Percentiles rank a stretch among this genome's conserved stretches.
phyloP scores from a whole-genome alignment of 345 rosid species.

The Bruguiera sexangula region DNA sequence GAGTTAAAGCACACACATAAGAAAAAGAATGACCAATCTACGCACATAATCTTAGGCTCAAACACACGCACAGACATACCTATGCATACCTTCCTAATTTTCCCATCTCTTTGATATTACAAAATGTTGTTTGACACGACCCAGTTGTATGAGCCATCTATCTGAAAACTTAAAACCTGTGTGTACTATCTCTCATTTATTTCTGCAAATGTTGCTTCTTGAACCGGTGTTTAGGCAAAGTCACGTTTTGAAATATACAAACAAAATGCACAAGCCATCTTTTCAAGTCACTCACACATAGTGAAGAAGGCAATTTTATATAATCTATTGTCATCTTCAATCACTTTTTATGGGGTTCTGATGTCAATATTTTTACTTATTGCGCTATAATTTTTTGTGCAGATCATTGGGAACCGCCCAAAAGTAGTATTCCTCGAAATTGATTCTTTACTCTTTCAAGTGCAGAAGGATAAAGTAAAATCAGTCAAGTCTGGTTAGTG shows the following conservation, averaged over 20 bases:
- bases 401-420: slow-evolving; percentile 75
- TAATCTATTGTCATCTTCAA: background rate
- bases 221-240: slow-evolving; percentile 48
- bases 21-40: slow-evolving; percentile 47
- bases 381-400: slow-evolving; percentile 20
- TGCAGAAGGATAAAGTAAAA: slow-evolving; percentile 41
- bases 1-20: slow-evolving; percentile 77
- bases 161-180: background rate
- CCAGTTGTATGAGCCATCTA: background rate
- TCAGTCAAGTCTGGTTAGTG: slow-evolving; percentile 27
- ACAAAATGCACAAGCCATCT: slow-evolving; percentile 61
- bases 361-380: slow-evolving; percentile 6
- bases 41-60: background rate
- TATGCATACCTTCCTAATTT: background rate
- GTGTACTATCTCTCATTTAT: background rate
- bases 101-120: background rate
- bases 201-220: background rate
- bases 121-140: no score
- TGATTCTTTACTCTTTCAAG: slow-evolving; percentile 52
- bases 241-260: slow-evolving; percentile 75
- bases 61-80: background rate
- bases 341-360: background rate
- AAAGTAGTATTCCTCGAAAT: slow-evolving; percentile 59
- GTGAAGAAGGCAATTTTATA: slow-evolving; percentile 47
- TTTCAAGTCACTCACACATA: slow-evolving; percentile 53